Conservation (phyloP, 106 monocot species). For the Dendrobium nobile region DNA sequence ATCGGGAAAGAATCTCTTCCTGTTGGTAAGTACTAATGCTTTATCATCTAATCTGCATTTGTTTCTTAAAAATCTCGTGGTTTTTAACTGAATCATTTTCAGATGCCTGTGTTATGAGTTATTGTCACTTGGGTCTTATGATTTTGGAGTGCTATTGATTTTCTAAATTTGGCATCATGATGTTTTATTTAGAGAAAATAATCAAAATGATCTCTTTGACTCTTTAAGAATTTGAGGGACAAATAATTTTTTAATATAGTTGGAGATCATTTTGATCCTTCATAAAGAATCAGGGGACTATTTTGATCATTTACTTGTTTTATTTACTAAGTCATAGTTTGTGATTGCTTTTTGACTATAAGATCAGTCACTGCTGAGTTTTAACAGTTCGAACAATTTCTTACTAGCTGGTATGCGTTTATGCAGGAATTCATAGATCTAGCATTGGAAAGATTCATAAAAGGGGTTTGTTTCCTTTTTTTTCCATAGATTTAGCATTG, state of each 20-base stretch:
- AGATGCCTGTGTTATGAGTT: background rate
- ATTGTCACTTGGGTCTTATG: background rate
- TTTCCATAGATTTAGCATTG: background rate
- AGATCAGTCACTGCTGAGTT: background rate
- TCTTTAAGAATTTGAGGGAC: too few species aligned
- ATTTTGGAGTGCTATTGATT: too few species aligned
- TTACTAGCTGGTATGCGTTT: background rate
- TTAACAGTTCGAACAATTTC: background rate
- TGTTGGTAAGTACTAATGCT: conserved; percentile 45
- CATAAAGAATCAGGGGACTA: too few species aligned
- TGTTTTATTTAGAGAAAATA: background rate
- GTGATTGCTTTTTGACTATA: background rate
- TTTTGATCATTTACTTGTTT: too few species aligned
- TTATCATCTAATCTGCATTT: background rate
- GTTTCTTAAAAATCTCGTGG: background rate
- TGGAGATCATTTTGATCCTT: too few species aligned
- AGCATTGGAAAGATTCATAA: background rate
- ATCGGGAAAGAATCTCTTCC: conserved; percentile 69
- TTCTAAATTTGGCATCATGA: too few species aligned
- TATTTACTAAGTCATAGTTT: background rate
- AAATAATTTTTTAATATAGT: too few species aligned
- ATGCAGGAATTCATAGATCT: background rate
- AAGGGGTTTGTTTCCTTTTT: background rate
- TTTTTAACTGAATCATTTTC: too few species aligned
- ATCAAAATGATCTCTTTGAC: too few species aligned